A percentile compares a stretch with the other conserved stretches of the same genome.
These are phyloP conservation scores for Roridomyces roridus DNA, from an alignment of 768 basidiomycete species.

Conservation along the genomic window DNA sequence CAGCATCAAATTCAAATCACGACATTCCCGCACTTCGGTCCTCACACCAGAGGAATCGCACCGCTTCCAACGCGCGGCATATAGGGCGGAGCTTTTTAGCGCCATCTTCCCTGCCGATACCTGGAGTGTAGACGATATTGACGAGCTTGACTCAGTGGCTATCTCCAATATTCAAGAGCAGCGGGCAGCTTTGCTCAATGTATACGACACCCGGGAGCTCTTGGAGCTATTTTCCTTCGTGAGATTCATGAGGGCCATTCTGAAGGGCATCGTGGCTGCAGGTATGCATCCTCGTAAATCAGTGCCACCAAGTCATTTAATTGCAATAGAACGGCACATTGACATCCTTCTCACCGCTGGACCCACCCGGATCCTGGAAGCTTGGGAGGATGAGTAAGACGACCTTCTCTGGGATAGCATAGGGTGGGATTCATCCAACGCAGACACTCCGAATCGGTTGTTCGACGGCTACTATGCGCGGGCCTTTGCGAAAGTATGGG, in stretches of 20 bases:
- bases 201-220: slow-evolving; percentile 13
- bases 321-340: not conserved
- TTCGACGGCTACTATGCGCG: not conserved
- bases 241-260: slow-evolving; percentile 12
- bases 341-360: slow-evolving; percentile 3
- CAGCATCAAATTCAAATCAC: slow-evolving; percentile 24
- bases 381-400: not conserved
- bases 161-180: not conserved
- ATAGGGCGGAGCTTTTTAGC: slow-evolving; percentile 17
- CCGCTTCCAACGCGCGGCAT: slow-evolving; percentile 14
- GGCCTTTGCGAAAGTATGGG: not conserved
- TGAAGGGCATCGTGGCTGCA: not conserved
- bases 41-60: not conserved
- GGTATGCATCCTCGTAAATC: not conserved
- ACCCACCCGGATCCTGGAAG: not conserved
- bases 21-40: not conserved
- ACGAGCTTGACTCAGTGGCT: not conserved
- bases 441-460: not conserved
- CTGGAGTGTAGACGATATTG: not conserved
- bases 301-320: too few species aligned
- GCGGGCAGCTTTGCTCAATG: not conserved
- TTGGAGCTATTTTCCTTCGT: slow-evolving; percentile 10
- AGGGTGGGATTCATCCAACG: not conserved
- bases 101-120: not conserved
- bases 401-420: not conserved